Conservation (phyloP, 2,329 filamentous ascomycete genomes). For the Hypoxylon sp. region DNA sequence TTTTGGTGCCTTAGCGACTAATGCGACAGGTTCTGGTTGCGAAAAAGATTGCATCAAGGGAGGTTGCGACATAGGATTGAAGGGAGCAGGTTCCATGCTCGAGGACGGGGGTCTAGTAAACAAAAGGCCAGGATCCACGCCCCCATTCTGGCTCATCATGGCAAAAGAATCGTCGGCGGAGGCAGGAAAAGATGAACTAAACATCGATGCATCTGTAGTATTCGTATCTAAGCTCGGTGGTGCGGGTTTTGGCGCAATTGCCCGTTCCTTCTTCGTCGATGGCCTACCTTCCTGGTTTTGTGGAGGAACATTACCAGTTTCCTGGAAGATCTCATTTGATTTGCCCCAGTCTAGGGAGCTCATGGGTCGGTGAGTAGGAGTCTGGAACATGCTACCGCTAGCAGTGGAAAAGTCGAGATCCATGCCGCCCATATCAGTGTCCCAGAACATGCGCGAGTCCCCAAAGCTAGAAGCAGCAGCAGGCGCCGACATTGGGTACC, state of each 20-base stretch:
- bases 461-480: constrained; percentile 63
- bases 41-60: constrained; percentile 51
- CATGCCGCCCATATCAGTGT: constrained; percentile 70
- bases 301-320: constrained; percentile 57
- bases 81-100: constrained; percentile 60
- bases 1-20: constrained; percentile 52
- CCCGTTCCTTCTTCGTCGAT: constrained; percentile 60
- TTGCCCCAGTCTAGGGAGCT: constrained; percentile 72
- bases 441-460: constrained; percentile 68
- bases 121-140: constrained; percentile 73
- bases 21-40: constrained; percentile 47
- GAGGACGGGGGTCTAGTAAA: constrained; percentile 68
- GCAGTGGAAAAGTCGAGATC: constrained; percentile 70
- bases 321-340: constrained; percentile 69
- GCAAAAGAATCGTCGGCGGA: constrained; percentile 68
- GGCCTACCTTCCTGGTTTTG: constrained; percentile 58
- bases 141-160: constrained; percentile 62
- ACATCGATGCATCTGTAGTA: constrained; percentile 57
- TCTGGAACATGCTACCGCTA: constrained; percentile 62
- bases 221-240: constrained; percentile 59
- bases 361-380: constrained; percentile 62
- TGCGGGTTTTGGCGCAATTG: constrained; percentile 67
- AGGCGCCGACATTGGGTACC: constrained; percentile 72
- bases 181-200: constrained; percentile 60
- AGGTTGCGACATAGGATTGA: constrained; percentile 53